Conservation (phyloP, 805 yeast species). For the Yarrowia deformans region DNA sequence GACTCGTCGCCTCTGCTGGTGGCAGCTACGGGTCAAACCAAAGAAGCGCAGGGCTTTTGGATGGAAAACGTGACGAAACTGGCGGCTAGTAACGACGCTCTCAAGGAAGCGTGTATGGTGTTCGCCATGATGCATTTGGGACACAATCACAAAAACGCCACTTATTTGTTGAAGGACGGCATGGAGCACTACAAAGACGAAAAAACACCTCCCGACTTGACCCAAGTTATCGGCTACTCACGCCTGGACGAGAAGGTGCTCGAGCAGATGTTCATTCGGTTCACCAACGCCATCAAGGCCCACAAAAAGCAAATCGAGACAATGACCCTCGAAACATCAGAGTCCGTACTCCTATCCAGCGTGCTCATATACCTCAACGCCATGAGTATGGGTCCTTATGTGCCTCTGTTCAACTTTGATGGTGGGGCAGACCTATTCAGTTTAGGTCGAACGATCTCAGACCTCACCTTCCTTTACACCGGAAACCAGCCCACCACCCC, state of each 20-base stretch:
- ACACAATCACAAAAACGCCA: slow-evolving; percentile 1
- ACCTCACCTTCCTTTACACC: neutral
- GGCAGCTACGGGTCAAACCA: slow-evolving; percentile 1
- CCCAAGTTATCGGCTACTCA: slow-evolving; percentile 8
- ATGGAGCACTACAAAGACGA: neutral
- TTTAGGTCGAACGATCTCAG: slow-evolving; percentile 3
- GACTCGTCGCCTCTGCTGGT: slow-evolving; percentile 15
- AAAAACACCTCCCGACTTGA: neutral
- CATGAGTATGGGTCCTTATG: slow-evolving; percentile 16
- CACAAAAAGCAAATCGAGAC: neutral
- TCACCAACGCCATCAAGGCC: neutral
- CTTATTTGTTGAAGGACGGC: slow-evolving; percentile 6
- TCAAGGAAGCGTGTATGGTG: slow-evolving; percentile 12
- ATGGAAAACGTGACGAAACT: slow-evolving; percentile 1
- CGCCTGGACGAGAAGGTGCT: slow-evolving; percentile 5
- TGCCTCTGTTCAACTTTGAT: slow-evolving; percentile 20
- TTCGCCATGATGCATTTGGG: slow-evolving; percentile 23
- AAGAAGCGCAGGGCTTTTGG: slow-evolving; percentile 1
- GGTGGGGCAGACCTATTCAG: slow-evolving; percentile 13
- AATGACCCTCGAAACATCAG: neutral
- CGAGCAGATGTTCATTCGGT: slow-evolving; percentile 6
- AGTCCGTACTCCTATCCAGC: neutral
- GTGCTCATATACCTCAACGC: slow-evolving; percentile 19
- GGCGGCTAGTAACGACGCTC: slow-evolving; percentile 7
- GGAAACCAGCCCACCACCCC: neutral